These are phyloP conservation scores for Bipolaris zeicola DNA, from an alignment of 2,329 filamentous ascomycete genomes.

Conservation along the genomic window DNA sequence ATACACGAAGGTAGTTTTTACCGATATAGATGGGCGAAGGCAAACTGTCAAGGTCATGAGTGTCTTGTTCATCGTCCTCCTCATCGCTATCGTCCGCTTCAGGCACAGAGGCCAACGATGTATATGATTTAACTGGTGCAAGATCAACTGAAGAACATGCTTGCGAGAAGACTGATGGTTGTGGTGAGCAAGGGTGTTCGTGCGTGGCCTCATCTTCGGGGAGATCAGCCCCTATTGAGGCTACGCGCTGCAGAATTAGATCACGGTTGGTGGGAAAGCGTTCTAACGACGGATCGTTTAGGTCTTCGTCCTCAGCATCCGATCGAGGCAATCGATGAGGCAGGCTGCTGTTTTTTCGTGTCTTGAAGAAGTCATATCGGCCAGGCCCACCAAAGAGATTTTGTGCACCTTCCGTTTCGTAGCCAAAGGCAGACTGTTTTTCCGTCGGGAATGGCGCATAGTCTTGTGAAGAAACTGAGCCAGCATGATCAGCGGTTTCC, in stretches of 20 bases:
- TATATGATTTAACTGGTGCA: slow-evolving; percentile 30
- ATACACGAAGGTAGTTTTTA: slow-evolving; percentile 3
- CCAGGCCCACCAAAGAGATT: slow-evolving; percentile 17
- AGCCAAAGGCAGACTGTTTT: slow-evolving; percentile 15
- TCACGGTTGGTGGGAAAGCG: slow-evolving; percentile 37
- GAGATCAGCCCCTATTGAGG: slow-evolving; percentile 31
- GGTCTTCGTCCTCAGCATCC: slow-evolving; percentile 36
- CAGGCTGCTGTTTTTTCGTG: slow-evolving; percentile 29
- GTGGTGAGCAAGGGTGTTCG: slow-evolving; percentile 28
- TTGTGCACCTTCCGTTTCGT: slow-evolving; percentile 15
- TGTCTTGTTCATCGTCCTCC: slow-evolving; percentile 18
- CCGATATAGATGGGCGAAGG: slow-evolving; percentile 28
- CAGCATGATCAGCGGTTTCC: slow-evolving; percentile 15
- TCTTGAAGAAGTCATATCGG: slow-evolving; percentile 24
- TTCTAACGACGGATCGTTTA: slow-evolving; percentile 37
- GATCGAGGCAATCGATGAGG: slow-evolving; percentile 37
- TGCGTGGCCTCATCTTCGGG: slow-evolving; percentile 34
- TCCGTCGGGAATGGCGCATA: slow-evolving; percentile 11
- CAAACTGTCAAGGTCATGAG: slow-evolving; percentile 20
- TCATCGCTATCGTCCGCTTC: slow-evolving; percentile 31
- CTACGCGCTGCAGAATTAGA: slow-evolving; percentile 37
- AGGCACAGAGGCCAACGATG: slow-evolving; percentile 36
- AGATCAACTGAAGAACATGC: slow-evolving; percentile 42
- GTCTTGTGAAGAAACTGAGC: slow-evolving; percentile 23
- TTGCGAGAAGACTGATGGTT: slow-evolving; percentile 32